phyloP scores from a whole-genome alignment of 2,329 filamentous ascomycete species.

The Penicillium palitans region DNA sequence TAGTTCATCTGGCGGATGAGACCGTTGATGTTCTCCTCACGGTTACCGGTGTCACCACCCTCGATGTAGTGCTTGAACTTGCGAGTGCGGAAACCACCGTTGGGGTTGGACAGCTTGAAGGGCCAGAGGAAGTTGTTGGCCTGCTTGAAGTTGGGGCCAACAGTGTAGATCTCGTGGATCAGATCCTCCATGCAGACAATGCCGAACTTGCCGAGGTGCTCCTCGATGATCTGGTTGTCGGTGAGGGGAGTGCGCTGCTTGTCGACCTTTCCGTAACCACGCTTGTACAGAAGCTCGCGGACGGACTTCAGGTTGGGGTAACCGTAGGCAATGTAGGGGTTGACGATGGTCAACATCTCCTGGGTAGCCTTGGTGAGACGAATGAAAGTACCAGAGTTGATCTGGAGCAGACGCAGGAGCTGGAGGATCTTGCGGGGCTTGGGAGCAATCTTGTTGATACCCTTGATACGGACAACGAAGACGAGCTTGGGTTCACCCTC shows the following conservation, averaged over 20 bases:
- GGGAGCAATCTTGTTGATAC: slow-evolving; percentile 99
- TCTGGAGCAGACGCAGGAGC: slow-evolving; percentile 98
- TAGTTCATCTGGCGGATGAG: slow-evolving; percentile 99
- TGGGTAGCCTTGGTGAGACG: slow-evolving; percentile 94
- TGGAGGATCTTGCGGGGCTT: slow-evolving; percentile 99
- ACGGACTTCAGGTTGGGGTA: slow-evolving; percentile 99
- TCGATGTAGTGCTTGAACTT: slow-evolving; percentile 99
- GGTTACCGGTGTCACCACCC: slow-evolving; percentile 98
- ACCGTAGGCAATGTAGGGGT: slow-evolving; percentile 98
- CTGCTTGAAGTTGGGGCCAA: slow-evolving; percentile 99
- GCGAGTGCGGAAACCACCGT: slow-evolving; percentile 88
- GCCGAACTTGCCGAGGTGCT: slow-evolving; percentile 94
- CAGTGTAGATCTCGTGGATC: slow-evolving; percentile 98
- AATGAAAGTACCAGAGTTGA: slow-evolving; percentile 99
- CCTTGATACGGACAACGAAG: slow-evolving; percentile 99
- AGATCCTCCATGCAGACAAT: slow-evolving; percentile 99
- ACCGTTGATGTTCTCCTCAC: slow-evolving; percentile 96
- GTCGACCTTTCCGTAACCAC: slow-evolving; percentile 97
- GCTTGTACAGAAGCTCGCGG: slow-evolving; percentile 99
- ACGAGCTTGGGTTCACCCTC: slow-evolving; percentile 93
- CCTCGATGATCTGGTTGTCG: slow-evolving; percentile 97
- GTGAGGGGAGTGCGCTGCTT: slow-evolving; percentile 96
- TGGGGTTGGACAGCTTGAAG: slow-evolving; percentile 99
- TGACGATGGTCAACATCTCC: slow-evolving; percentile 97
- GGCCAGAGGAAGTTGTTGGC: slow-evolving; percentile 99